phyloP scores from a whole-genome alignment of 2,329 filamentous ascomycete genomes.

The Microcyclospora pomicola region DNA sequence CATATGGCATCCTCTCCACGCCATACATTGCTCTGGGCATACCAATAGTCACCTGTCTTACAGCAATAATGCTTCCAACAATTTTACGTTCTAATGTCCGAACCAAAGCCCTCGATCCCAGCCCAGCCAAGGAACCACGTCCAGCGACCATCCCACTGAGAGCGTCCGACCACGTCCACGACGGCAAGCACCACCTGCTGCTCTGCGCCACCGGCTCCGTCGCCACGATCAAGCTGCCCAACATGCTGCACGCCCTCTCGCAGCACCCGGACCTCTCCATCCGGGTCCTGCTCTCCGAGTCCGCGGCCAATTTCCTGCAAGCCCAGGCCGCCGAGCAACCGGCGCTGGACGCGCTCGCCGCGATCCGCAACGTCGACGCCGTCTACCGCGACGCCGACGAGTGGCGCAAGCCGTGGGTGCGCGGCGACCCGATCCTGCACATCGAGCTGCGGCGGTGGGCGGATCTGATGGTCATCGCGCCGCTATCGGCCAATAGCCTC shows the following conservation, averaged over 20 bases:
- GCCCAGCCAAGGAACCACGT: too few relatives aligned
- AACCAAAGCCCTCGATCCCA: too few relatives aligned
- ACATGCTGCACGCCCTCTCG: conserved; percentile 41
- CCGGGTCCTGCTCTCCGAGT: conserved; percentile 66
- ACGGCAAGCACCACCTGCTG: conserved; percentile 47
- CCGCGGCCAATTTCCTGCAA: conserved; percentile 60
- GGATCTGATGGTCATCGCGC: conserved; percentile 64
- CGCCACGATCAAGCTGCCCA: conserved; percentile 66
- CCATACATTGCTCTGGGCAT: too few relatives aligned
- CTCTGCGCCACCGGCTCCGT: conserved; percentile 59
- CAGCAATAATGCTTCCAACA: too few relatives aligned
- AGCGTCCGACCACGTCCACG: conserved; percentile 27
- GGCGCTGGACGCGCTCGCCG: conserved; percentile 42
- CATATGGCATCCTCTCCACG: too few relatives aligned
- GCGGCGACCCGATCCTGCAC: conserved; percentile 71
- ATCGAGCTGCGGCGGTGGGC: conserved; percentile 80
- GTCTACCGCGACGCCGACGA: conserved; percentile 78
- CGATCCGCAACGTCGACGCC: conserved; percentile 59
- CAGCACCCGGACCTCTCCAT: conserved; percentile 51
- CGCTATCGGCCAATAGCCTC: conserved; percentile 70
- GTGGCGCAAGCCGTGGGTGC: conserved; percentile 65
- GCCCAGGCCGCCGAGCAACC: conserved; percentile 71
- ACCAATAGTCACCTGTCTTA: too few relatives aligned
- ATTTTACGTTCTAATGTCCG: too few relatives aligned
- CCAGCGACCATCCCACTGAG: conserved; percentile 8